phyloP scores from a whole-genome alignment of 1,284 basidiomycete genomes.

The Paramarasmius palmivorus region DNA sequence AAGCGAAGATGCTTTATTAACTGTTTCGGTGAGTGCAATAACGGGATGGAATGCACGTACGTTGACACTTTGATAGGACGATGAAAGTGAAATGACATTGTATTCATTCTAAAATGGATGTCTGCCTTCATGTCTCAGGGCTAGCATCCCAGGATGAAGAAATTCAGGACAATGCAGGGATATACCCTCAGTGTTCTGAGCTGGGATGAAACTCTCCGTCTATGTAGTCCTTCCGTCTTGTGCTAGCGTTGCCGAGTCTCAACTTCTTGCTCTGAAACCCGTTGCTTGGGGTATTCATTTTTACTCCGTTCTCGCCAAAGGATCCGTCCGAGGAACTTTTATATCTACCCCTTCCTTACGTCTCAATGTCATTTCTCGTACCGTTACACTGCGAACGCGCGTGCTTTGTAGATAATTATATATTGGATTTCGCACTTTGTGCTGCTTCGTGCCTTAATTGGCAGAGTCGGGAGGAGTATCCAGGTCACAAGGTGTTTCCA shows the following conservation, averaged over 20 bases:
- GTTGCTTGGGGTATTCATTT: no score
- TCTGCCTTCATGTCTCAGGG: neutral
- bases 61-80: neutral
- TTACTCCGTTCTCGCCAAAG: no score
- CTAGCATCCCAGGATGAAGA: neutral
- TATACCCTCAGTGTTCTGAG: no score
- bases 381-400: no score
- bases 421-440: no score
- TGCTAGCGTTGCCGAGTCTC: no score
- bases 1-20: conserved; percentile 14
- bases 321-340: neutral
- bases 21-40: conserved; percentile 9
- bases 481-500: neutral
- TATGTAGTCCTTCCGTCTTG: no score
- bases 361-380: conserved; percentile 2
- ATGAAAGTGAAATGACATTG: neutral
- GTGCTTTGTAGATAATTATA: neutral
- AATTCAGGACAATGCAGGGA: no score
- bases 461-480: neutral
- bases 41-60: neutral
- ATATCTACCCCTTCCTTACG: no score
- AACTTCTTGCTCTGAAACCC: no score
- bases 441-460: no score
- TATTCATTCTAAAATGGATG: conserved; percentile 8
- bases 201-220: no score